Conservation (phyloP, 805 yeast species). For the Candida methanosorbosa region DNA sequence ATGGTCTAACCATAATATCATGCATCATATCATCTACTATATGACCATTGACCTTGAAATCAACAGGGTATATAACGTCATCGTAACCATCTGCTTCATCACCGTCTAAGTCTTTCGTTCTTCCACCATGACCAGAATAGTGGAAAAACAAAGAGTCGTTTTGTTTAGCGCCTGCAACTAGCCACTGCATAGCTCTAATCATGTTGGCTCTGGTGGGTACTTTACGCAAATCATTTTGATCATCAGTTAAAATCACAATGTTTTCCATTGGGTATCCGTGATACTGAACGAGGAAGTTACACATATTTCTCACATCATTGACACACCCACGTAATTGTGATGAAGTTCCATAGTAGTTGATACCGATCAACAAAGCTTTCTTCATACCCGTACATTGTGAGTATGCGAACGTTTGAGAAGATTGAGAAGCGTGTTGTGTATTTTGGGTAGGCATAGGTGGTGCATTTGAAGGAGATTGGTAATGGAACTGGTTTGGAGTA, state of each 20-base stretch:
- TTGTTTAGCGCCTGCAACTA: conserved; percentile 59
- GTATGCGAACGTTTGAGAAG: too few relatives aligned
- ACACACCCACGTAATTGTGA: conserved; percentile 62
- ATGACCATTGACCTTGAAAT: conserved; percentile 34
- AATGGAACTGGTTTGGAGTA: background rate
- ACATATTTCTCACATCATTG: conserved; percentile 52
- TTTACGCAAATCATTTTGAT: conserved; percentile 31
- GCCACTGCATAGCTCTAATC: conserved; percentile 65
- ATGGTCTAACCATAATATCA: conserved; percentile 49
- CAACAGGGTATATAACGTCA: conserved; percentile 67
- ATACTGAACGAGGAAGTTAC: conserved; percentile 29
- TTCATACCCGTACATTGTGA: conserved; percentile 41
- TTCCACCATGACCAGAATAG: conserved; percentile 76
- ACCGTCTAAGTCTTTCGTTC: conserved; percentile 52
- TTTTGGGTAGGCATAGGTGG: conserved; percentile 9
- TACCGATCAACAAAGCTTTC: conserved; percentile 43
- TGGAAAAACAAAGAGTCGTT: conserved; percentile 70
- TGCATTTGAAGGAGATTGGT: conserved; percentile 6
- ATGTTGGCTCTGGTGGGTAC: conserved; percentile 60
- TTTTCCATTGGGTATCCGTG: conserved; percentile 42
- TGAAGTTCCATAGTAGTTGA: conserved; percentile 55
- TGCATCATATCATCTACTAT: conserved; percentile 63
- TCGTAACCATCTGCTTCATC: conserved; percentile 72
- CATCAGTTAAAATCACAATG: conserved; percentile 47
- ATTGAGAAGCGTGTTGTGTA: too few relatives aligned